These are phyloP conservation scores for Tranzscheliella williamsii DNA, from an alignment of 1,284 basidiomycete species.

Conservation along the genomic window DNA sequence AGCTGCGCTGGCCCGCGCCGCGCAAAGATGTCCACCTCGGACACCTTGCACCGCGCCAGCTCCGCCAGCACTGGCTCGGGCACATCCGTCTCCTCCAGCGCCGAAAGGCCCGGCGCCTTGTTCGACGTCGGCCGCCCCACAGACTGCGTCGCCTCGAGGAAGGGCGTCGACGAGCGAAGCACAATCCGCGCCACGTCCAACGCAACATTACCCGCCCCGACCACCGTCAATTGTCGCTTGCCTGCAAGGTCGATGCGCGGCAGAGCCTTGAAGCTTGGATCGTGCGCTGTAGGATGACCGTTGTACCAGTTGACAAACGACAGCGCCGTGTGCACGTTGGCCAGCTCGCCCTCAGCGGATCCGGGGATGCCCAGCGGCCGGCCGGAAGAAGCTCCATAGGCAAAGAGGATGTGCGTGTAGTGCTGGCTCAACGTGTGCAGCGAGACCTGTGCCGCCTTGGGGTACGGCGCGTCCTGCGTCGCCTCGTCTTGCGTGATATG, in stretches of 20 bases:
- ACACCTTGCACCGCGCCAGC: constrained; percentile 70
- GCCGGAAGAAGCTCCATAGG: constrained; percentile 76
- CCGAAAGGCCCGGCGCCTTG: constrained; percentile 62
- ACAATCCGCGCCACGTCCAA: constrained; percentile 91
- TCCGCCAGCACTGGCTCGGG: constrained; percentile 75
- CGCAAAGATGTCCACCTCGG: constrained; percentile 80
- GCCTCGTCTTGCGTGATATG: constrained; percentile 66
- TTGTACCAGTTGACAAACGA: constrained; percentile 98
- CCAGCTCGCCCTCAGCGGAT: constrained; percentile 65
- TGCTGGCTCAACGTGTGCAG: constrained; percentile 68
- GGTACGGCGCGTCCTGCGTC: constrained; percentile 58
- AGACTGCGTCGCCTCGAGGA: constrained; percentile 12
- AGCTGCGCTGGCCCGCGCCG: constrained; percentile 85
- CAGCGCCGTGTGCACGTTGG: constrained; percentile 74
- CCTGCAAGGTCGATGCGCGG: constrained; percentile 66
- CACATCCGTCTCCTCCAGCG: constrained; percentile 76
- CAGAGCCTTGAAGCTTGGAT: constrained; percentile 2
- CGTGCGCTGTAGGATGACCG: constrained; percentile 71
- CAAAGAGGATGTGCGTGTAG: constrained; percentile 80
- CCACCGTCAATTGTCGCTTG: constrained; percentile 72
- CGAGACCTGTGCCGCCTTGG: constrained; percentile 67
- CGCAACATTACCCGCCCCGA: constrained; percentile 96
- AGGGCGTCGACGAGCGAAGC: constrained; percentile 64
- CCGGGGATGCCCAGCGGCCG: constrained; percentile 59
- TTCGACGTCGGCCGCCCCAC: constrained; percentile 4